Evolutionary conservation across 1,284 basidiomycete species (phyloP).

Genomic region (Tetrapyrgos nigripes): DNA sequence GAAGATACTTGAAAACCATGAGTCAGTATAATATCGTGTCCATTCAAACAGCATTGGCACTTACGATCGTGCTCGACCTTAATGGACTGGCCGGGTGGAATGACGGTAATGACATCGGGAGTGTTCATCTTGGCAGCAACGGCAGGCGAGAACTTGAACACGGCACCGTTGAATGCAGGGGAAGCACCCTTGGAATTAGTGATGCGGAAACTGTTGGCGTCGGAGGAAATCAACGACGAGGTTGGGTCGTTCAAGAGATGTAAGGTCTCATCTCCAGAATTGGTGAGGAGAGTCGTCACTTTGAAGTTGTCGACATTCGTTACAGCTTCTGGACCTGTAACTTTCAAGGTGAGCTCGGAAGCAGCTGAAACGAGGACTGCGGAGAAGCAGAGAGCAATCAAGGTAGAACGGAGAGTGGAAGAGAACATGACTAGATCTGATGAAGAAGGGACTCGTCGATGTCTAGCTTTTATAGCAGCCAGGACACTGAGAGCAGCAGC

Average conservation of each 20-base stretch:
- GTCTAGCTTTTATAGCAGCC: too few species aligned
- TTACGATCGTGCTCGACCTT: conserved; percentile 44
- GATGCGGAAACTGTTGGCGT: conserved; percentile 48
- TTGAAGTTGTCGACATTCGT: conserved; percentile 45
- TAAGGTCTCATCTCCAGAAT: conserved; percentile 49
- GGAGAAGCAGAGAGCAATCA: too few species aligned
- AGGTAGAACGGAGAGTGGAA: too few species aligned
- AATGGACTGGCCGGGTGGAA: conserved; percentile 46
- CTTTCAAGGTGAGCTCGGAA: too few species aligned
- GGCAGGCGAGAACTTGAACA: conserved; percentile 36
- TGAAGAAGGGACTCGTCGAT: too few species aligned
- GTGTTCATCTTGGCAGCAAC: conserved; percentile 20
- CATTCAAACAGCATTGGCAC: too few species aligned
- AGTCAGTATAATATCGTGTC: too few species aligned
- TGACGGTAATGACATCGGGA: conserved; percentile 36
- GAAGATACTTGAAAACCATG: too few species aligned
- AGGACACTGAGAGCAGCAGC: too few species aligned
- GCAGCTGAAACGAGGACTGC: too few species aligned
- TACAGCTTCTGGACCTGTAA: conserved; percentile 39
- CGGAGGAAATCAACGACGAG: conserved; percentile 38
- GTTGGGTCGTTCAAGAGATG: conserved; percentile 49
- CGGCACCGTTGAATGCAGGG: conserved; percentile 44
- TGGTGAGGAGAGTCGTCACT: conserved; percentile 45
- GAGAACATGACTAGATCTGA: too few species aligned
- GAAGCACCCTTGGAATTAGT: conserved; percentile 35